Base-by-base conservation (phyloP, 1,139 yeast species). In the Geotrichum australiense region DNA sequence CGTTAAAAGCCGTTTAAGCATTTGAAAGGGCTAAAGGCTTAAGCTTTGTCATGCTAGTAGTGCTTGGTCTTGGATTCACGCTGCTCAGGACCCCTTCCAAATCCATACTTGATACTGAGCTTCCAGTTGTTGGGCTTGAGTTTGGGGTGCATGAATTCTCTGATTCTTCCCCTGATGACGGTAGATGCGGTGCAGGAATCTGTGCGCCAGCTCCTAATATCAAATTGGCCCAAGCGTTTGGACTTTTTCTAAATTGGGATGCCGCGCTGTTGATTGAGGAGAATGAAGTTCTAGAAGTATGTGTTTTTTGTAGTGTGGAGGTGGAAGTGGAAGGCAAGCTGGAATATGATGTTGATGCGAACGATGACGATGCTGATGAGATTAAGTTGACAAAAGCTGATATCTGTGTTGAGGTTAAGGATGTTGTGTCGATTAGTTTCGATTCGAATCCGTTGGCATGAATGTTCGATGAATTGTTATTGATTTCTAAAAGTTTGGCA, bases 401-500 rank as follows among this genome's bases (percentile, higher is more conserved):
- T 11, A 62, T 52, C 46, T 18, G 55, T 47, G 1, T 58, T 45
- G 23, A 43, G 45, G 39, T 37, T 37, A 44, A 41, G 42, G 34
- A 37, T 20, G 42, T 39, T 6, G 37, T 28, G 21, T 39, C 39
- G 33, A 59, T 59, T 2, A 62, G 56, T 3, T 52, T 53, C 11
- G 46, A 45, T 35, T 57, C 58, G 47, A 62, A 62, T 36, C 55
- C 57, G 29, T 50, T 44, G 45, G 51, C 55, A 16, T 4, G 19
- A 25, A 8, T 15, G 16, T 10, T 29, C 5, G 16, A 6, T 8
- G 18, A 14, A 26, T 26, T 5, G 14, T 5, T 5, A 6, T 26
- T 26, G 30, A n/a, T 7, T 35, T 56, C 62, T 10, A 63, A 53
- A 35, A 62, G 53, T 5, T 65, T 55, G 28, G 55, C 53, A 3